Evolutionary conservation across 257 asterid genomes (phyloP).

Genomic region (Solanum clarkiae): DNA sequence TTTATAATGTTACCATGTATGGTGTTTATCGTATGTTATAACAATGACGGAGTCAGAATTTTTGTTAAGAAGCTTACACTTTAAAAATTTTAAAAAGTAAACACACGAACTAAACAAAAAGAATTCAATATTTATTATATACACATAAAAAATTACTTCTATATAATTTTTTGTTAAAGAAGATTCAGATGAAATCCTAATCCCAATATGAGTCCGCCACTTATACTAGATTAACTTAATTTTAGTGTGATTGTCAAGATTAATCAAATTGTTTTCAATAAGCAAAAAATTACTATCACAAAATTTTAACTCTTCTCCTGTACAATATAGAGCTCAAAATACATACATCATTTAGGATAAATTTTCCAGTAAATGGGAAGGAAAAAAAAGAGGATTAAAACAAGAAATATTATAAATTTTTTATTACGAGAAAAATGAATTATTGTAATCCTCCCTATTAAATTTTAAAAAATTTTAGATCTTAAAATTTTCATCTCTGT

Average conservation of each 20-base stretch:
- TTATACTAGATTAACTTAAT: background rate
- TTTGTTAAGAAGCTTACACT: fast-evolving
- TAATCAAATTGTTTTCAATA: background rate
- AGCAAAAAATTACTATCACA: background rate
- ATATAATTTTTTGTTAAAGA: no score
- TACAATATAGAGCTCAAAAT: background rate
- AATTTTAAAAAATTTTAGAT: background rate
- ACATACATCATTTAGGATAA: background rate
- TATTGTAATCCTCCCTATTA: background rate
- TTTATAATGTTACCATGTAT: no score
- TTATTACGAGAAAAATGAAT: background rate
- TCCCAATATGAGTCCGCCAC: no score
- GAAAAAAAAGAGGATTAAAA: background rate
- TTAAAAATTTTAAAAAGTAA: no score
- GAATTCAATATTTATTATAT: no score
- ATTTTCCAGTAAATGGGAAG: background rate
- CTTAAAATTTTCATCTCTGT: background rate
- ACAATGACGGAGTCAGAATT: fast-evolving
- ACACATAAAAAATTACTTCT: no score
- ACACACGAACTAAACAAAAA: no score
- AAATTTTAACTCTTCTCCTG: background rate
- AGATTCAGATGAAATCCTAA: no score
- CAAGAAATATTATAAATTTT: background rate
- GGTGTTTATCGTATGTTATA: no score
- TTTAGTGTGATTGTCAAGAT: background rate